These are phyloP conservation scores for Catunica adiposa DNA, from an alignment of 2,329 filamentous ascomycete species.

Conservation along the genomic window DNA sequence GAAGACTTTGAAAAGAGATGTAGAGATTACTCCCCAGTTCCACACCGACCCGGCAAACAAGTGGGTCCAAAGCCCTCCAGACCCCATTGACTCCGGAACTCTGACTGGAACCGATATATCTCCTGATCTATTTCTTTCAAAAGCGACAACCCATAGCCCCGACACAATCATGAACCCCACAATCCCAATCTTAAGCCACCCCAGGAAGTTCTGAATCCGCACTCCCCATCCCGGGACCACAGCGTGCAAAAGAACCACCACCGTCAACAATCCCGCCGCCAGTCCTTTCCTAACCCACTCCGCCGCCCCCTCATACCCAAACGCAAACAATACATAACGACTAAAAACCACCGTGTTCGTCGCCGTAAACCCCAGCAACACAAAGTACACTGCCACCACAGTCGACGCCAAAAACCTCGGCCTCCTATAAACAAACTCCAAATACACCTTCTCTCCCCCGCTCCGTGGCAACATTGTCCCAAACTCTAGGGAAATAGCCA, in stretches of 20 bases:
- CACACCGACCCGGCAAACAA: constrained; percentile 51
- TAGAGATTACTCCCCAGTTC: constrained; percentile 52
- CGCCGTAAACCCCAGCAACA: constrained; percentile 49
- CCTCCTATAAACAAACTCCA: constrained; percentile 49
- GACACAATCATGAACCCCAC: constrained; percentile 45
- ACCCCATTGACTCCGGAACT: constrained; percentile 7
- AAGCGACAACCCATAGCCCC: constrained; percentile 40
- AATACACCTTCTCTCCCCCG: constrained; percentile 53
- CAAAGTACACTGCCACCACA: constrained; percentile 44
- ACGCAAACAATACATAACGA: constrained; percentile 45
- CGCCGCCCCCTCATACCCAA: constrained; percentile 30
- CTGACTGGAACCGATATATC: background rate
- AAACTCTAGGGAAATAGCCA: constrained; percentile 48
- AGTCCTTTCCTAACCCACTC: constrained; percentile 34
- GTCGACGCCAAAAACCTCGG: constrained; percentile 49
- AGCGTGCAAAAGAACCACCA: constrained; percentile 42
- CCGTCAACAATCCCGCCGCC: constrained; percentile 38
- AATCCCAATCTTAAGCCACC: constrained; percentile 46
- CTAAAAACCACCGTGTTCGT: constrained; percentile 56
- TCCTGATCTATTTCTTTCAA: background rate
- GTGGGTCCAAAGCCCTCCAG: constrained; percentile 28
- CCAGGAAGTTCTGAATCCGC: constrained; percentile 41
- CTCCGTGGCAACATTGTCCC: constrained; percentile 55
- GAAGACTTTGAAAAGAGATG: constrained; percentile 50
- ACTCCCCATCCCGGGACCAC: constrained; percentile 41